These are phyloP conservation scores for Skeletonema grethae DNA, from an alignment of 108 stramenopile species.

Conservation along the genomic window DNA sequence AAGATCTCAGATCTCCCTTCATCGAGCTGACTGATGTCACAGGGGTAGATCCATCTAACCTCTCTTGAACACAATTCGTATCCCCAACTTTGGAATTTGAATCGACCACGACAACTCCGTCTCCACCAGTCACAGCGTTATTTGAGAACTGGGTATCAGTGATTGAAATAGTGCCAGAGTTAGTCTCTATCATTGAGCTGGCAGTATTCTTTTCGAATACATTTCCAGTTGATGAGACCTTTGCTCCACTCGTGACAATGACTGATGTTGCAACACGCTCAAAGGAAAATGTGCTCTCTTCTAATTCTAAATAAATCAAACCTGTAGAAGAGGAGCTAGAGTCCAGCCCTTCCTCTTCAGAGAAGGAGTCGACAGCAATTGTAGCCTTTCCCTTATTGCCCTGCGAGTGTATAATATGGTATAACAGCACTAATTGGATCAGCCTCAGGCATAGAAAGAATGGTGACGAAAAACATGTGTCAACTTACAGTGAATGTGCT, in stretches of 20 bases:
- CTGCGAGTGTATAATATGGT: not conserved
- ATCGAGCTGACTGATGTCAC: not conserved
- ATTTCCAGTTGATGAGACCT: constrained; percentile 16
- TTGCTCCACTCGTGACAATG: constrained; percentile 31
- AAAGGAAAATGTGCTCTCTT: constrained; percentile 15
- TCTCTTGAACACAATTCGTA: constrained; percentile 23
- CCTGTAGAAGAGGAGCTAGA: not conserved
- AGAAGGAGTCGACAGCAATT: not conserved
- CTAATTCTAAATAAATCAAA: constrained; percentile 16
- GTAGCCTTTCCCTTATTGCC: constrained; percentile 18
- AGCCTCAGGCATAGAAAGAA: not conserved
- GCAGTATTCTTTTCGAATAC: constrained; percentile 35
- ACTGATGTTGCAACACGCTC: constrained; percentile 28
- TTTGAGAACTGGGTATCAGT: constrained; percentile 22
- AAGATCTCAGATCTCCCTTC: not conserved
- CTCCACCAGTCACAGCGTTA: constrained; percentile 20
- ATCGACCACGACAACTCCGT: constrained; percentile 22
- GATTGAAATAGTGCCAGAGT: constrained; percentile 33
- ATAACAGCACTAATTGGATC: not conserved
- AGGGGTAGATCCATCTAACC: too few species aligned
- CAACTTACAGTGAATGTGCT: constrained; percentile 2
- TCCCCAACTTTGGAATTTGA: constrained; percentile 18
- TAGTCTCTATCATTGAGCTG: constrained; percentile 23
- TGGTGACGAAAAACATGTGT: too few species aligned
- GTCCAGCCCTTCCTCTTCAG: not conserved